Conservation (phyloP, 129 eudicot species). For the Cynara cardunculus region DNA sequence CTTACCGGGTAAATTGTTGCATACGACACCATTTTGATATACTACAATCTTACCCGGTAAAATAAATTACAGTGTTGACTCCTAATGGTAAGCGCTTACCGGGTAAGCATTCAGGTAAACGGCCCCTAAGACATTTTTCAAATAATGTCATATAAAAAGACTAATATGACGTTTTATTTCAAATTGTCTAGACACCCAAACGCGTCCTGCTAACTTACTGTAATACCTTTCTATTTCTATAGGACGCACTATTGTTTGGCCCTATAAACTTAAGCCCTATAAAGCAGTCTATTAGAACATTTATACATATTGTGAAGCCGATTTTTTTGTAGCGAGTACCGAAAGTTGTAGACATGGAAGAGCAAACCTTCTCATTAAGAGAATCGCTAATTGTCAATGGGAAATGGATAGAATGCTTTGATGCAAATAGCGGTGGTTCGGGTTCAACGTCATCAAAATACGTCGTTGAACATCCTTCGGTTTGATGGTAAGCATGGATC, state of each 20-base stretch:
- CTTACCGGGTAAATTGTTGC: too few species aligned
- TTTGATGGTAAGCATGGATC: slow-evolving; percentile 40
- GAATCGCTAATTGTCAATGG: slow-evolving; percentile 69
- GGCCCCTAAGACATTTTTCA: neutral
- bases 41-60: too few species aligned
- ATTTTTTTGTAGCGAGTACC: neutral
- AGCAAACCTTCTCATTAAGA: slow-evolving; percentile 60
- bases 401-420: slow-evolving; percentile 79
- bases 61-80: too few species aligned
- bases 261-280: neutral
- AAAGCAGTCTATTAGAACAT: neutral
- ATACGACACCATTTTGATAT: too few species aligned
- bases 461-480: slow-evolving; percentile 36
- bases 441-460: slow-evolving; percentile 49
- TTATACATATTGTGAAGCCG: neutral
- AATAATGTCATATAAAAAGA: neutral
- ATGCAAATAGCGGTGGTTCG: slow-evolving; percentile 82
- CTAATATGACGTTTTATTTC: neutral
- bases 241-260: neutral
- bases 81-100: too few species aligned
- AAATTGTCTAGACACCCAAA: neutral
- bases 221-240: too few species aligned
- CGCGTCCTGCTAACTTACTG: neutral
- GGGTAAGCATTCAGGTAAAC: too few species aligned
- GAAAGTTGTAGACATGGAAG: neutral